phyloP scores from a whole-genome alignment of 345 rosid species.

The Euphorbia tirucalli region DNA sequence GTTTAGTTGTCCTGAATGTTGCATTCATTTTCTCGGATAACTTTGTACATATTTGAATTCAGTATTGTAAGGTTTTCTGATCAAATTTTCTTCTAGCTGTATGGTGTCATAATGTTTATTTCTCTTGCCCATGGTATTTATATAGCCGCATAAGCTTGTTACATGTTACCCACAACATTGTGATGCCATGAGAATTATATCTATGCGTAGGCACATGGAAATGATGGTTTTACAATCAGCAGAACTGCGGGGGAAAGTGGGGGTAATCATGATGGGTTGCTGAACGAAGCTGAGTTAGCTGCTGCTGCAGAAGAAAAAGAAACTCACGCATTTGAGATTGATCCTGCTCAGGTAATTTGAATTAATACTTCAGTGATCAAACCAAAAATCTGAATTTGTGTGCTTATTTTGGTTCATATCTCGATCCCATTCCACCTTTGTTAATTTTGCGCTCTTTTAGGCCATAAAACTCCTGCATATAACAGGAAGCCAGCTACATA shows the following conservation, averaged over 20 bases:
- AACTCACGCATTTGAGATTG: conserved; percentile 87
- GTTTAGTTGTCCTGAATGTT: background rate
- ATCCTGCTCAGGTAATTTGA: conserved; percentile 71
- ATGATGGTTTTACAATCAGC: conserved; percentile 64
- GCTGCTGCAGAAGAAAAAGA: conserved; percentile 93
- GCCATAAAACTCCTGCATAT: background rate
- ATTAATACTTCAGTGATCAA: background rate
- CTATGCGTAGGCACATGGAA: conserved; percentile 41
- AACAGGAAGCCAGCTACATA: background rate
- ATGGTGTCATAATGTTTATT: conserved; percentile 1
- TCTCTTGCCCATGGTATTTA: background rate
- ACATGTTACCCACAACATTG: too few species aligned
- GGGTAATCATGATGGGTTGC: conserved; percentile 59
- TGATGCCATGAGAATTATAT: too few species aligned
- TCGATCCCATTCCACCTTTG: background rate
- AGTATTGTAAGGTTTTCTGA: background rate
- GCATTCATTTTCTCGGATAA: background rate
- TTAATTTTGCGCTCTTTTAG: background rate
- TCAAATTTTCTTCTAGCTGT: background rate
- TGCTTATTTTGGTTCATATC: background rate
- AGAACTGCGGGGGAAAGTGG: conserved; percentile 73
- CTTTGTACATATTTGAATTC: background rate
- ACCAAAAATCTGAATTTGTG: background rate
- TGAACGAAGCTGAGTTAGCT: conserved; percentile 84
- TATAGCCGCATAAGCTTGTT: background rate